These are phyloP conservation scores for Hyphochytrium catenoides DNA, from an alignment of 352 stramenopile species.

Conservation along the genomic window DNA sequence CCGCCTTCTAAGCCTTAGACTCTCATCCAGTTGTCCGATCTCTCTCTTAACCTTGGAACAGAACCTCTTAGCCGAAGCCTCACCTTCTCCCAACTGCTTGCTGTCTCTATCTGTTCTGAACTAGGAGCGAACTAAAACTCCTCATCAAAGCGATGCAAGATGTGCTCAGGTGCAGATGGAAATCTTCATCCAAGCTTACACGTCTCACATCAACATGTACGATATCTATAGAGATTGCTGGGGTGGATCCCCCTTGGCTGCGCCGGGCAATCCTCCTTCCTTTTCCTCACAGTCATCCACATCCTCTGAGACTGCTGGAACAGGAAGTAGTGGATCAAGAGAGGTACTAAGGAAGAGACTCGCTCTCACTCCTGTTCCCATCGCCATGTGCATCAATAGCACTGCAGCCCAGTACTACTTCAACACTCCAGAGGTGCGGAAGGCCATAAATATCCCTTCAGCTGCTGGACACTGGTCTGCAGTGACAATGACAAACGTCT, in stretches of 20 bases:
- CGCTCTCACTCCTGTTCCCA: conserved; percentile 41
- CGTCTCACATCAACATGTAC: conserved; percentile 30
- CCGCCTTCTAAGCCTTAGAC: too few relatives aligned
- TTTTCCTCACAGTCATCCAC: conserved; percentile 15
- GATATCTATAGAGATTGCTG: conserved; percentile 29
- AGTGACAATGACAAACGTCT: conserved; percentile 10
- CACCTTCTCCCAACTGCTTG: too few relatives aligned
- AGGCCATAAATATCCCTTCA: conserved; percentile 39
- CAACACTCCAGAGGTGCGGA: conserved; percentile 26
- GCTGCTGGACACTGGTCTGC: conserved; percentile 13
- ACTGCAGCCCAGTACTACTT: conserved; percentile 37
- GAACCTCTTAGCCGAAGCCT: too few relatives aligned
- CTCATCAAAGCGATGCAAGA: conserved; percentile 4
- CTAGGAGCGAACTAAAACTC: conserved; percentile 9
- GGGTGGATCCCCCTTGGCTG: conserved; percentile 18
- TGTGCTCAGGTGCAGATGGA: conserved; percentile 14
- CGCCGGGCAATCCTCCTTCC: conserved; percentile 19
- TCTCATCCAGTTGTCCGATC: too few relatives aligned
- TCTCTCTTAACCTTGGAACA: too few relatives aligned
- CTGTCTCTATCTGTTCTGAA: too few relatives aligned
- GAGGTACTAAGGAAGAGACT: conserved; percentile 24
- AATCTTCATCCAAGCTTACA: conserved; percentile 14
- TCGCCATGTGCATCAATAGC: conserved; percentile 33
- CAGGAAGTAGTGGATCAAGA: not conserved
- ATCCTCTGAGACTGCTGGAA: conserved; percentile 14